Conservation (phyloP, 768 basidiomycete genomes). For the Boletus coccyginus region DNA sequence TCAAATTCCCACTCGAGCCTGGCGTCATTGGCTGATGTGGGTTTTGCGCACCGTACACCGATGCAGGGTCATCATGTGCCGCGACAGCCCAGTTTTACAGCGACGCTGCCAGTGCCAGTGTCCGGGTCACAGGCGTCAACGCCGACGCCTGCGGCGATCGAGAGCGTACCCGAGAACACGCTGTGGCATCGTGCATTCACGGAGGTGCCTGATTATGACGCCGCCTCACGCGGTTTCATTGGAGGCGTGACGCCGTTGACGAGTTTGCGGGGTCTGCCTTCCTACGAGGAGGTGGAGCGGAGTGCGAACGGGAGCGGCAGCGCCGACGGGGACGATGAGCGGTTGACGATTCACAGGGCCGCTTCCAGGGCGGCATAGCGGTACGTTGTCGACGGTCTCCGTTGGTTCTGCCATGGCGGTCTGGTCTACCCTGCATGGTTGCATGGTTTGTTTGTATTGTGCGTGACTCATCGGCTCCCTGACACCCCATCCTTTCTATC, state of each 20-base stretch:
- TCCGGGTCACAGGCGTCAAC: background rate
- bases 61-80: background rate
- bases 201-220: slow-evolving; percentile 82
- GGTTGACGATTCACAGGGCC: slow-evolving; percentile 9
- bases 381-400: background rate
- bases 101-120: background rate
- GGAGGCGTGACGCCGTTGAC: slow-evolving; percentile 87
- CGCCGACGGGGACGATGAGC: background rate
- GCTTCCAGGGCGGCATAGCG: background rate
- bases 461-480: background rate
- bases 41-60: slow-evolving; percentile 2
- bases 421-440: background rate
- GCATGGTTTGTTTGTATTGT: background rate
- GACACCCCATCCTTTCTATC: background rate
- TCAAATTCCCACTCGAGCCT: slow-evolving; percentile 35
- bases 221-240: slow-evolving; percentile 83
- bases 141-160: slow-evolving; percentile 4
- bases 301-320: background rate
- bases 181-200: slow-evolving; percentile 63
- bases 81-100: background rate
- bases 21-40: slow-evolving; percentile 4
- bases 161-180: slow-evolving; percentile 29
- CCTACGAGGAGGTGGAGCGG: slow-evolving; percentile 71
- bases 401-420: background rate
- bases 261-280: slow-evolving; percentile 76